Evolutionary conservation across 371 early-diverging fungal species (phyloP), one percentile per base, ranked within the genome.

Genomic region (Blakeslea trispora): DNA sequence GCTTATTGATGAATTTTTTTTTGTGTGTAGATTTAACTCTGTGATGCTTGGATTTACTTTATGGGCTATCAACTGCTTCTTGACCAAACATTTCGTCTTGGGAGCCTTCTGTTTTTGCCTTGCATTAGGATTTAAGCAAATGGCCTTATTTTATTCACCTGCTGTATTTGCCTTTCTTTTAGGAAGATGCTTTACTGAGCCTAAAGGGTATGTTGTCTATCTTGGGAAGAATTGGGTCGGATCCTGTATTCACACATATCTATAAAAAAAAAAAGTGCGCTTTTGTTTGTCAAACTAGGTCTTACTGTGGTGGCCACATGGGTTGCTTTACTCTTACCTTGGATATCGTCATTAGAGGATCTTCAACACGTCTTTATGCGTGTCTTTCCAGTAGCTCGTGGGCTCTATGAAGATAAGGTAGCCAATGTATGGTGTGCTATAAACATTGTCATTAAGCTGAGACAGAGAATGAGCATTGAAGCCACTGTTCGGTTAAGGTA

Each of bases 381-480:
- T 8, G 75, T 98, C 2, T 98, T 98, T 52, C 98, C 98, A 0
- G 84, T 98, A 1, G 87, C 88, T 6, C 87, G 98, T 28, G 98
- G 98, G 0, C 76, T 98, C 7, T 98, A 91, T 69, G 97, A 98
- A 64, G 98, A 98, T 73, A 98, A 98, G 69, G 97, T 98, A 0
- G 97, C 95, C 35, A 97, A 95, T 61, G 63, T 97, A 5, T 98
- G 98, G 98, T 98, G 98, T 66, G 91, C 95, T 0, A 22, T 92
- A 2, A 95, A 87, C 53, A 85, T 96, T 1, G 73, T 87, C 6
- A 61, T 97, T 62, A 97, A 97, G 59, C 63, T 95, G 34, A 87
- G 90, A 13, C 71, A 81, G 5, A 55, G 90, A 17, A 85, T 90
- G 53, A 70, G 69, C 14, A 57, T 87, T 14, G 67, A 82, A 41